Percentiles rank a stretch among this genome's conserved stretches.
phyloP scores from a whole-genome alignment of 208 protist genomes.

The Acanthamoeba quina region DNA sequence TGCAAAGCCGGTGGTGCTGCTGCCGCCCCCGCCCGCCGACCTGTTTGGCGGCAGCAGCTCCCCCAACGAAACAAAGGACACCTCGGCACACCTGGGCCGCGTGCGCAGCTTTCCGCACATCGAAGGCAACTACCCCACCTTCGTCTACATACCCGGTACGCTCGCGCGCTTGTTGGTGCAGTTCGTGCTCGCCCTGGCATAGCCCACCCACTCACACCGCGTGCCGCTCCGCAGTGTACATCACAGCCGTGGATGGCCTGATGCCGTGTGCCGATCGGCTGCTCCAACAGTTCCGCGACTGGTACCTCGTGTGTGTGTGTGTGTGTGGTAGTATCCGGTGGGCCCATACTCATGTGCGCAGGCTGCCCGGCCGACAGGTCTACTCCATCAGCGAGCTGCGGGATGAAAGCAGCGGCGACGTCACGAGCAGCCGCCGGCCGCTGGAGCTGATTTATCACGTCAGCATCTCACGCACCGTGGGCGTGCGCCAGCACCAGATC shows the following conservation, averaged over 20 bases:
- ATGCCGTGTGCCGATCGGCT: not conserved
- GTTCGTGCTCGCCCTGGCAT: not conserved
- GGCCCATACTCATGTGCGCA: not conserved
- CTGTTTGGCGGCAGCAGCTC: not conserved
- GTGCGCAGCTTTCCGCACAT: slow-evolving; percentile 15
- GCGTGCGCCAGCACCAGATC: slow-evolving; percentile 62
- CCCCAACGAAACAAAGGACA: not conserved
- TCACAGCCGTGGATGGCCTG: not conserved
- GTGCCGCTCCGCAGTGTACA: not conserved
- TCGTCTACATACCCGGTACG: slow-evolving; percentile 55
- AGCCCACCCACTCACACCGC: not conserved
- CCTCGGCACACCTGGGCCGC: not conserved
- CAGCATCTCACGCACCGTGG: slow-evolving; percentile 43
- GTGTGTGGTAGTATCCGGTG: not conserved
- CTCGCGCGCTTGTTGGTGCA: too few relatives aligned
- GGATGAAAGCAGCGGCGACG: not conserved
- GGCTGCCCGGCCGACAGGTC: not conserved
- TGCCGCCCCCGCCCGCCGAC: slow-evolving; percentile 17
- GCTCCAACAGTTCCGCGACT: not conserved
- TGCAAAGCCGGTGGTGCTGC: not conserved
- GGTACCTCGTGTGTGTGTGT: not conserved
- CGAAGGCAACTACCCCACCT: slow-evolving; percentile 71
- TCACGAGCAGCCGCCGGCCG: not conserved
- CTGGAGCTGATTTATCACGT: slow-evolving; percentile 55
- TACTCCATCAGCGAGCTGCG: not conserved